Evolutionary conservation across 1,139 yeast genomes (phyloP).

Genomic region (Sugiyamaella grinbergsii): DNA sequence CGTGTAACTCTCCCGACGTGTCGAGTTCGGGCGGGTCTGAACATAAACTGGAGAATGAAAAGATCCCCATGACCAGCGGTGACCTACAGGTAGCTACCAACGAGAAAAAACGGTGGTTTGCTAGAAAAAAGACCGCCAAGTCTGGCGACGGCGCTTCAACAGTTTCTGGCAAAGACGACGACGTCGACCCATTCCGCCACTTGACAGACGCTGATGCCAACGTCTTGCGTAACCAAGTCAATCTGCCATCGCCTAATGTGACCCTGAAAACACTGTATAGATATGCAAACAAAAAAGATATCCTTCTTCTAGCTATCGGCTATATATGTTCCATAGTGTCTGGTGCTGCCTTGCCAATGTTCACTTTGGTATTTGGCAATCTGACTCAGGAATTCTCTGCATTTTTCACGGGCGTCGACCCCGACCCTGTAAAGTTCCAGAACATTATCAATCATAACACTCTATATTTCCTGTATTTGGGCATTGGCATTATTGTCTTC

Average conservation of each 20-base stretch:
- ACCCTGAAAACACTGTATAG: constrained; percentile 41
- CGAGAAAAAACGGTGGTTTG: constrained; percentile 8
- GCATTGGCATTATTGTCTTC: constrained; percentile 43
- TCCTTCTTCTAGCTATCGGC: constrained; percentile 36
- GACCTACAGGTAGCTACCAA: constrained; percentile 2
- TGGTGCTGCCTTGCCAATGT: constrained; percentile 47
- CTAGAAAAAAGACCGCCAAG: constrained; percentile 2
- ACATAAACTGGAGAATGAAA: background rate
- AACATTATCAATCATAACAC: constrained; percentile 41
- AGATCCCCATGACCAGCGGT: background rate
- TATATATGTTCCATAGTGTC: constrained; percentile 40
- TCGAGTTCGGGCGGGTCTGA: background rate
- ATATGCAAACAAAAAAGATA: constrained; percentile 42
- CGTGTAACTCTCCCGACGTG: constrained; percentile 1
- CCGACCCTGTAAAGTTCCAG: constrained; percentile 40
- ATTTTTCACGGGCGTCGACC: constrained; percentile 37
- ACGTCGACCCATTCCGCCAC: constrained; percentile 29
- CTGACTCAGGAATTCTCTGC: constrained; percentile 44
- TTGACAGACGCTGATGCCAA: constrained; percentile 41
- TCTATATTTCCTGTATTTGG: constrained; percentile 45
- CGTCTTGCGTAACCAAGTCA: constrained; percentile 41
- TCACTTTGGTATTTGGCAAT: constrained; percentile 46
- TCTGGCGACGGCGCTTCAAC: background rate
- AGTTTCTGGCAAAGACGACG: background rate
- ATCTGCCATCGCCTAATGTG: constrained; percentile 33